These are phyloP conservation scores for Purshia tridentata DNA, from an alignment of 306 rosid species.

Conservation along the genomic window DNA sequence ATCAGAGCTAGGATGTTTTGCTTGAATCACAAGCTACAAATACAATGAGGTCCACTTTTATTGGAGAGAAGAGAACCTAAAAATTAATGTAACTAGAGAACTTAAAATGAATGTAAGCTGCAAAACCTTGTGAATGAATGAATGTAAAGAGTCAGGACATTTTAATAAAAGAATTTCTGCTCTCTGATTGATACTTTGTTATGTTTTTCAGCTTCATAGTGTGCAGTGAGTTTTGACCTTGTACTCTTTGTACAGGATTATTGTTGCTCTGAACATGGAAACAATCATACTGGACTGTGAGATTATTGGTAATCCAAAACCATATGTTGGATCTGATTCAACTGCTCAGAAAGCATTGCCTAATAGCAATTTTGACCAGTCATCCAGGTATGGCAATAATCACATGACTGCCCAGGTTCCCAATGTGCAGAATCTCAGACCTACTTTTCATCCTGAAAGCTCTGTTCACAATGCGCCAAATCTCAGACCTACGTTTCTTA, in stretches of 20 bases:
- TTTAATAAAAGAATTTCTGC: neutral
- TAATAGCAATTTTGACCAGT: conserved; percentile 30
- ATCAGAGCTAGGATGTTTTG: neutral
- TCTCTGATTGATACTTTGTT: neutral
- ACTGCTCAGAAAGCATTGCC: conserved; percentile 35
- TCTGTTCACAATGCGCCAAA: neutral
- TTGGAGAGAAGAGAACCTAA: neutral
- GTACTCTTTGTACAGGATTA: conserved; percentile 52
- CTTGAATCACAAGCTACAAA: neutral
- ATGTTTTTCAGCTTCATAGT: neutral
- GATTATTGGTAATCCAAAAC: conserved; percentile 76
- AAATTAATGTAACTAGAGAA: neutral
- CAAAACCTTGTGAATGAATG: conserved; percentile 18
- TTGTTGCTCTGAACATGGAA: conserved; percentile 83
- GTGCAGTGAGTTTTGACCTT: conserved; percentile 10
- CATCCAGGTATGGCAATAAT: conserved; percentile 38
- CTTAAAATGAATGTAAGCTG: neutral
- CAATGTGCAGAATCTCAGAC: conserved; percentile 53
- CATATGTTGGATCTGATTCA: conserved; percentile 41
- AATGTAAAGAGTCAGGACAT: neutral
- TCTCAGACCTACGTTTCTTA: conserved; percentile 1
- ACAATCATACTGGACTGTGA: conserved; percentile 67
- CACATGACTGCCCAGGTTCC: conserved; percentile 33
- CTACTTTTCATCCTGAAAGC: conserved; percentile 59
- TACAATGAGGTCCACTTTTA: neutral